These are phyloP conservation scores for Nymphaea thermarum DNA, from an alignment of 164 flowering plant genomes.

Conservation along the genomic window DNA sequence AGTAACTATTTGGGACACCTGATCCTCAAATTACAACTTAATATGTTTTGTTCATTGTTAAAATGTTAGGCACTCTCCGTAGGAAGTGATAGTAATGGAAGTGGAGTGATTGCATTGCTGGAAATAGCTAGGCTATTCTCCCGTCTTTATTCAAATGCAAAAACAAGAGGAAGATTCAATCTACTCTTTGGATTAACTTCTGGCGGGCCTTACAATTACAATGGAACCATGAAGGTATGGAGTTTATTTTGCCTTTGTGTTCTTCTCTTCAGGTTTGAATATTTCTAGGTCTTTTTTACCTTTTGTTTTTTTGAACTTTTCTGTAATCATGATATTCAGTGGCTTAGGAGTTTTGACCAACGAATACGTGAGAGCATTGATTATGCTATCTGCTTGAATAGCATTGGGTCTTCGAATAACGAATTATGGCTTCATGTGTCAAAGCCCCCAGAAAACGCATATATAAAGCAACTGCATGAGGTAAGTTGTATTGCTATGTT, in stretches of 20 bases:
- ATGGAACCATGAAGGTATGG: constrained; percentile 85
- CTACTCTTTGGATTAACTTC: constrained; percentile 87
- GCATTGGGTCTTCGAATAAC: constrained; percentile 67
- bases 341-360: constrained; percentile 93
- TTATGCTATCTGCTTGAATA: constrained; percentile 94
- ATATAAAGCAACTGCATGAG: constrained; percentile 78
- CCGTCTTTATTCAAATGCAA: constrained; percentile 81
- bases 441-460: constrained; percentile 97
- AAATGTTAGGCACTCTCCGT: constrained; percentile 65
- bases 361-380: constrained; percentile 92
- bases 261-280: not conserved
- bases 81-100: constrained; percentile 98
- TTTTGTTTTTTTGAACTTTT: not conserved
- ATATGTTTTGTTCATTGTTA: not conserved
- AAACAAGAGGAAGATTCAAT: constrained; percentile 92
- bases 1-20: not conserved
- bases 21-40: too few species aligned
- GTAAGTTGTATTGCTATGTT: constrained; percentile 28
- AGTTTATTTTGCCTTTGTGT: too few species aligned
- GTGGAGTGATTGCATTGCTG: constrained; percentile 90
- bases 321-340: constrained; percentile 26
- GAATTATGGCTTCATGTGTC: constrained; percentile 85
- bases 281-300: not conserved
- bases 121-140: constrained; percentile 92
- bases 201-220: constrained; percentile 97